These are phyloP conservation scores for Coemansia guatemalensis DNA, from an alignment of 192 early-diverging fungal genomes.

Conservation along the genomic window DNA sequence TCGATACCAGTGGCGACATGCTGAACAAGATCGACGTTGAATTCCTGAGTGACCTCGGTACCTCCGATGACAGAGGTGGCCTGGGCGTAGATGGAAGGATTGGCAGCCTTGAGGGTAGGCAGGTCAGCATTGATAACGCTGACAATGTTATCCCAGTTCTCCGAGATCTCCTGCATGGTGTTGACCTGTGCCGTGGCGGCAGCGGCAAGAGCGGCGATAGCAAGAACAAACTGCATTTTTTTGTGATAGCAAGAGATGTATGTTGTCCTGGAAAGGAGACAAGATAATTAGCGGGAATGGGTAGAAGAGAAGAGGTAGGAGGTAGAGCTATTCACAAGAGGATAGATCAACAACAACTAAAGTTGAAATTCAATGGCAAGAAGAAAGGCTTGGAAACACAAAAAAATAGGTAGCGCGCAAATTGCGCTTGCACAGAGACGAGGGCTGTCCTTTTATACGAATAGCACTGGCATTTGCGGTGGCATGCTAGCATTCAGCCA, in stretches of 20 bases:
- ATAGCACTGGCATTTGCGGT: no score
- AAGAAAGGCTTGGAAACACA: no score
- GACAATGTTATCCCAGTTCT: conserved; percentile 35
- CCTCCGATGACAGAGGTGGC: conserved; percentile 48
- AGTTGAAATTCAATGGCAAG: no score
- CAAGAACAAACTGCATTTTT: conserved; percentile 44
- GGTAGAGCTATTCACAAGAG: conserved; percentile 8
- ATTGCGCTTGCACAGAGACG: no score
- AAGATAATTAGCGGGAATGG: neutral
- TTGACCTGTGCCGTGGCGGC: conserved; percentile 21
- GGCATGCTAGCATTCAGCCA: no score
- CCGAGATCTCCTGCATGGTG: conserved; percentile 36
- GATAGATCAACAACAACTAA: no score
- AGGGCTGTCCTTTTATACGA: no score
- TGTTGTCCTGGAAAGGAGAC: neutral
- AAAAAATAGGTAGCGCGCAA: no score
- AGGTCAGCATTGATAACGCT: conserved; percentile 41
- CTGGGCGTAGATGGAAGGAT: conserved; percentile 33
- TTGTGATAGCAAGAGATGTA: neutral
- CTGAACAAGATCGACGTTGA: conserved; percentile 36
- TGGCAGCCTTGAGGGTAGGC: conserved; percentile 33
- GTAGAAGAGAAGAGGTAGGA: neutral
- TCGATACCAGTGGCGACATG: conserved; percentile 46
- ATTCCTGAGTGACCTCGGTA: conserved; percentile 28
- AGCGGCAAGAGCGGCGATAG: conserved; percentile 20